These are phyloP conservation scores for Neofusicoccum sp. DNA, from an alignment of 2,329 filamentous ascomycete species.

Conservation along the genomic window DNA sequence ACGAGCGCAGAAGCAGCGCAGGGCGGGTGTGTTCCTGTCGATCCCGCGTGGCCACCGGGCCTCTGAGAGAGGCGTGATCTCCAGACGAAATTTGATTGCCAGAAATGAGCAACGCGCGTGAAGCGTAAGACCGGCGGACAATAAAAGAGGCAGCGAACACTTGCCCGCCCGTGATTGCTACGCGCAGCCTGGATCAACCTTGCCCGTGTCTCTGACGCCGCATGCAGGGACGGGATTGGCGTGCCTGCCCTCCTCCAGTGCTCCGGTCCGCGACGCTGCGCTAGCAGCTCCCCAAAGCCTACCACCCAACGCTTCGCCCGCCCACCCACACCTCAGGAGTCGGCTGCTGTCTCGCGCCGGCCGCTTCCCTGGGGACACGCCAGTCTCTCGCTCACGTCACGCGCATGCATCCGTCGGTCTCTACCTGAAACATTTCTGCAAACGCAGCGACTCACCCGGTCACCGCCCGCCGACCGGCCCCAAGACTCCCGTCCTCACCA, in stretches of 20 bases:
- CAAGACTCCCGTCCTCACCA: not conserved
- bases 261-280: slow-evolving; percentile 1
- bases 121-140: too few relatives aligned
- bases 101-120: slow-evolving; percentile 7
- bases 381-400: slow-evolving; percentile 19
- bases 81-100: not conserved
- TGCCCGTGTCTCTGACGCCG: slow-evolving; percentile 14
- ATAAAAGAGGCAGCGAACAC: too few relatives aligned
- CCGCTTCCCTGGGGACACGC: slow-evolving; percentile 3
- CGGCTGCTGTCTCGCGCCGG: not conserved
- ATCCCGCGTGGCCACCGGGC: not conserved
- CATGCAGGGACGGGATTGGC: slow-evolving; percentile 16
- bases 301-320: not conserved
- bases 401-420: slow-evolving; percentile 5
- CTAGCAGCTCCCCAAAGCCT: not conserved
- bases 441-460: not conserved
- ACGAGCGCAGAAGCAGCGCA: not conserved
- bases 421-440: slow-evolving; percentile 13
- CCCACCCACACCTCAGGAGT: slow-evolving; percentile 9
- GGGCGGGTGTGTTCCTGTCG: slow-evolving; percentile 1
- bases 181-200: slow-evolving; percentile 8
- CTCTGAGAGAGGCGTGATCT: not conserved
- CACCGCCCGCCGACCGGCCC: slow-evolving; percentile 11
- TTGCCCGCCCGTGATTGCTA: not conserved
- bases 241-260: not conserved